A percentile compares a stretch with the other conserved stretches of the same genome.
These are phyloP conservation scores for Sisymbrium irio DNA, from an alignment of 345 rosid genomes.

Conservation along the genomic window DNA sequence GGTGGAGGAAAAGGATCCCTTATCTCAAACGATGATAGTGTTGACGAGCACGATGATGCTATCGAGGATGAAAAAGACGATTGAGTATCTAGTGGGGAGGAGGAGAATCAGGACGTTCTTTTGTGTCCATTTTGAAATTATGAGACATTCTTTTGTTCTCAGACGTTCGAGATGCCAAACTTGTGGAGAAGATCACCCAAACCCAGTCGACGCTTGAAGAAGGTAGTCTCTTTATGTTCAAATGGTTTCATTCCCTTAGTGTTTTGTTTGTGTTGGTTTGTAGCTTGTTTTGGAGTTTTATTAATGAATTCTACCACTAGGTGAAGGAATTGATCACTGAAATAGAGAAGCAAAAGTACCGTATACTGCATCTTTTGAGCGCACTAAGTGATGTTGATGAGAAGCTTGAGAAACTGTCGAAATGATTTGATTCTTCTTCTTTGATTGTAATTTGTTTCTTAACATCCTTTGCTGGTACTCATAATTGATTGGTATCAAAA, in stretches of 20 bases:
- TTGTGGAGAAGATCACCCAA: slow-evolving; percentile 29
- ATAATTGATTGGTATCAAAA: background rate
- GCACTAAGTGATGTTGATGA: slow-evolving; percentile 42
- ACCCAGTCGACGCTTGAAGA: slow-evolving; percentile 46
- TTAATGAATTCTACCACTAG: slow-evolving; percentile 30
- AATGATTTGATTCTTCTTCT: slow-evolving; percentile 15
- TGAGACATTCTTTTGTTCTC: background rate
- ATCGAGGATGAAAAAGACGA: too few relatives aligned
- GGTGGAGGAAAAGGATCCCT: too few relatives aligned
- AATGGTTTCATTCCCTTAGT: background rate
- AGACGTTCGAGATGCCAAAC: slow-evolving; percentile 43
- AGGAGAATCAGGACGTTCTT: too few relatives aligned
- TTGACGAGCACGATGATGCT: too few relatives aligned
- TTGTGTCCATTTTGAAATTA: too few relatives aligned
- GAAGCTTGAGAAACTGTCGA: slow-evolving; percentile 34
- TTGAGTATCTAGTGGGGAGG: too few relatives aligned
- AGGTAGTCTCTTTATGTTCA: slow-evolving; percentile 23
- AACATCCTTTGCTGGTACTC: background rate
- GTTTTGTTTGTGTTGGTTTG: background rate
- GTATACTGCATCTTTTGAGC: slow-evolving; percentile 48
- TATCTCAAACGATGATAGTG: too few relatives aligned
- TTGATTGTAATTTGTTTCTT: background rate
- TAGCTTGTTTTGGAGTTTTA: background rate
- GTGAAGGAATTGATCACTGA: slow-evolving; percentile 43
- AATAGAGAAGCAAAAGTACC: slow-evolving; percentile 56